Percentiles rank a stretch among this genome's conserved stretches.
These are phyloP conservation scores for Rhynchosporium secalis DNA, from an alignment of 2,329 filamentous ascomycete species.

Conservation along the genomic window DNA sequence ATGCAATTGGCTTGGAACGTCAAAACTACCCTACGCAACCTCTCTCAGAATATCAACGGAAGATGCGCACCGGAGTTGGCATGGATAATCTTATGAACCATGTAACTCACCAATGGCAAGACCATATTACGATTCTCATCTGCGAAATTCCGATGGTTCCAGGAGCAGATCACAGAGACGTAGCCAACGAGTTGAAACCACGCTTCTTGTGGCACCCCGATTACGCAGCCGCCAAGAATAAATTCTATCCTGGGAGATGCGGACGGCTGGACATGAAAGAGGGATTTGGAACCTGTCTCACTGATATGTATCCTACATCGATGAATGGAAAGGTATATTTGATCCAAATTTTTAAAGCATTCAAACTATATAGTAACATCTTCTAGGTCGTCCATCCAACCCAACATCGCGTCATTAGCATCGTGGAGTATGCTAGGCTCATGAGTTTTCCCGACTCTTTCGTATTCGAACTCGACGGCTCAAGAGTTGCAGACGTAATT, in stretches of 20 bases:
- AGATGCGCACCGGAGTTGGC: not conserved
- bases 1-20: slow-evolving; percentile 3
- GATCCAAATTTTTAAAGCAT: not conserved
- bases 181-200: slow-evolving; percentile 1
- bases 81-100: slow-evolving; percentile 19
- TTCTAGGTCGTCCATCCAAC: slow-evolving; percentile 21
- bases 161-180: slow-evolving; percentile 11
- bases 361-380: not conserved
- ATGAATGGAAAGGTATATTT: slow-evolving; percentile 2
- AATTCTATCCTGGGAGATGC: not conserved
- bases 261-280: slow-evolving; percentile 1
- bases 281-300: not conserved
- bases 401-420: slow-evolving; percentile 16
- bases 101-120: slow-evolving; percentile 8
- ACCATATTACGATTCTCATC: not conserved
- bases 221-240: not conserved
- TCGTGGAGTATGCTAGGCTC: slow-evolving; percentile 25
- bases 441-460: slow-evolving; percentile 27
- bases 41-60: slow-evolving; percentile 22
- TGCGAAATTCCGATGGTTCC: slow-evolving; percentile 19
- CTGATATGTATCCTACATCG: not conserved
- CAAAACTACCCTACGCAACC: slow-evolving; percentile 17
- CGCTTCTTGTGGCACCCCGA: not conserved
- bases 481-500: slow-evolving; percentile 10
- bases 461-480: slow-evolving; percentile 17